Base-by-base conservation (phyloP, 495 filamentous ascomycete genomes). In the Aspergillus diversus region DNA sequence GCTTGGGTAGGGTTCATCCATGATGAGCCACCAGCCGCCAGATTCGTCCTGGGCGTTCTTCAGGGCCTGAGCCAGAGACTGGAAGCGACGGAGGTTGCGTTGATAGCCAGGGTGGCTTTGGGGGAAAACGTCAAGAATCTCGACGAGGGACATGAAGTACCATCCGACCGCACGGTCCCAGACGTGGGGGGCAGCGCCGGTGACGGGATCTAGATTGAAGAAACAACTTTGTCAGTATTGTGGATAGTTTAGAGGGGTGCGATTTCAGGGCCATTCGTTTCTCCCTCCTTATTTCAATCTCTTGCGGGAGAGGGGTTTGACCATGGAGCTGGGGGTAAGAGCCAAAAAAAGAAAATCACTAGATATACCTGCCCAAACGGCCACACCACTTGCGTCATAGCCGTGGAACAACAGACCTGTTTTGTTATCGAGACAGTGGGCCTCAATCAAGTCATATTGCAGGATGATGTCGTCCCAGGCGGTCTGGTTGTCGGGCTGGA, bases 381-480 rank as follows among this genome's bases (percentile, higher is more conserved):
- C 64, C 3, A 59, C 35, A 6, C 37, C 33, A 12, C 48, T 56
- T 6, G 56, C 50, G 50, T 66, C 64, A 42, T 63, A 63, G 0
- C 64, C 64, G 47, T 63, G 64, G 9, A 46, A 54, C 13, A 62
- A 34, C 54, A 66, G 47, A 6, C 64, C 64, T 3, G 50, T 54
- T 31, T 47, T 21, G 5, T 48, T 39, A 50, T 59, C 48, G 8
- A 37, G 49, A 31, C 48, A 56, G 17, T 66, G 60, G n/a, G 53
- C 64, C 50, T 66, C 64, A n/a, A 66, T 66, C 50, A 66, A 46
- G 43, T 63, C 64, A 47, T 43, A 66, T 56, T 66, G 64, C 9
- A 50, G 37, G 17, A 63, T 63, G 9, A 66, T 63, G 50, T 66
- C 64, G 39, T 63, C 60, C 64, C 64, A 66, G 1, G 64, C 64